A percentile compares a stretch with the other conserved stretches of the same genome.
Conservation (phyloP, 2,329 filamentous ascomycete genomes). For the Xylariales sp. region DNA sequence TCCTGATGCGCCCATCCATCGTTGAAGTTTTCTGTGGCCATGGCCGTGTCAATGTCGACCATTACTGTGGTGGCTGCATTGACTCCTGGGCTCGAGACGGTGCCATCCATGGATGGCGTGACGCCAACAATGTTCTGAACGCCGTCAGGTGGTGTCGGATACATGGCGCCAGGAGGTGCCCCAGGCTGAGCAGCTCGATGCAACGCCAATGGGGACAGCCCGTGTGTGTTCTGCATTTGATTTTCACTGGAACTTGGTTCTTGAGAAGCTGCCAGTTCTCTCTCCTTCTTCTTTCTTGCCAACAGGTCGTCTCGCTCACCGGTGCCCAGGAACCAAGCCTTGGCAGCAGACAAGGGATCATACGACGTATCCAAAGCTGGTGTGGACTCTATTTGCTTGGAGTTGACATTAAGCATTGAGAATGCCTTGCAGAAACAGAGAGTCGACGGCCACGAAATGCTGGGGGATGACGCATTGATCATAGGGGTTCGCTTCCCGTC, state of each 20-base stretch:
- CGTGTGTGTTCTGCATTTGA: slow-evolving; percentile 38
- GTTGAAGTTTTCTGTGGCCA: slow-evolving; percentile 24
- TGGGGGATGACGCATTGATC: slow-evolving; percentile 29
- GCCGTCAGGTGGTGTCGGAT: slow-evolving; percentile 68
- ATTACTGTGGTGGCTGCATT: slow-evolving; percentile 22
- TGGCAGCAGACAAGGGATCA: slow-evolving; percentile 45
- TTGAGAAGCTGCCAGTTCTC: slow-evolving; percentile 34
- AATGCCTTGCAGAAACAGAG: slow-evolving; percentile 49
- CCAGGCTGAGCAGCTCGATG: slow-evolving; percentile 43
- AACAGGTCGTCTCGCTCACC: slow-evolving; percentile 43
- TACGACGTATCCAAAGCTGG: slow-evolving; percentile 35
- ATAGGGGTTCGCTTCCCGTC: slow-evolving; percentile 37
- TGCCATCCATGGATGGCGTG: slow-evolving; percentile 53
- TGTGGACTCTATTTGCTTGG: slow-evolving; percentile 33
- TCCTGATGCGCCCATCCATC: slow-evolving; percentile 39
- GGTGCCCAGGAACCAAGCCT: slow-evolving; percentile 40
- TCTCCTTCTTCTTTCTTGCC: slow-evolving; percentile 45
- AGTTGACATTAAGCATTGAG: slow-evolving; percentile 33
- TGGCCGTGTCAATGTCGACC: slow-evolving; percentile 32
- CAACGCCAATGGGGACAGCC: slow-evolving; percentile 46
- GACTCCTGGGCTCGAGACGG: slow-evolving; percentile 51
- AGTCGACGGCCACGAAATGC: slow-evolving; percentile 49
- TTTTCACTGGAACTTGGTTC: slow-evolving; percentile 38
- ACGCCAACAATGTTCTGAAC: slow-evolving; percentile 49
- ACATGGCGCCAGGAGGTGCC: slow-evolving; percentile 51